phyloP scores from a whole-genome alignment of 768 basidiomycete genomes.

The Chiua virens region DNA sequence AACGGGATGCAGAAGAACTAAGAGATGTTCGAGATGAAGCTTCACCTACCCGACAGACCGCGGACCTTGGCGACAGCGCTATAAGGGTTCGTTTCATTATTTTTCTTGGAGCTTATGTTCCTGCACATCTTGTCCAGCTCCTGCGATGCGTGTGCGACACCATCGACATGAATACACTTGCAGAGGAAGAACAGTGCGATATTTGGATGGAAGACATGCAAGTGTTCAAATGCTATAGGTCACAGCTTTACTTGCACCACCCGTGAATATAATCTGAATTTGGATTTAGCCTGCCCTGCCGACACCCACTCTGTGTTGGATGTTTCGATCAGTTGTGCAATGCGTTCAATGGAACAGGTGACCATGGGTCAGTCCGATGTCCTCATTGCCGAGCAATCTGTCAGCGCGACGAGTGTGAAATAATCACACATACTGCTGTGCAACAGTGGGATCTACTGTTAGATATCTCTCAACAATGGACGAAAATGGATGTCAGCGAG shows the following conservation, averaged over 20 bases:
- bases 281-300: constrained; percentile 10
- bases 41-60: not conserved
- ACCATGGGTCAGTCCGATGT: constrained; percentile 10
- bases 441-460: constrained; percentile 21
- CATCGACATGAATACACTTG: constrained; percentile 22
- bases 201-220: constrained; percentile 20
- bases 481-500: constrained; percentile 7
- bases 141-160: constrained; percentile 15
- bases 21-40: not conserved
- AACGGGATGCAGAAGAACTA: constrained; percentile 15
- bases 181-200: constrained; percentile 19
- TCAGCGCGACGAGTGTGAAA: constrained; percentile 14
- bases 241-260: not conserved
- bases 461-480: constrained; percentile 19
- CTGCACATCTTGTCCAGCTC: constrained; percentile 6
- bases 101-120: not conserved
- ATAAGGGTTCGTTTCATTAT: constrained; percentile 3
- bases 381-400: constrained; percentile 19
- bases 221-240: constrained; percentile 20
- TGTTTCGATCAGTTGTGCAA: constrained; percentile 12
- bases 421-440: constrained; percentile 12
- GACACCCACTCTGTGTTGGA: constrained; percentile 14
- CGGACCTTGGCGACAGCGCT: constrained; percentile 10
- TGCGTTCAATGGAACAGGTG: not conserved
- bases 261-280: not conserved